Evolutionary conservation across 768 basidiomycete genomes (phyloP).

Genomic region (Lactarius hatsudake): DNA sequence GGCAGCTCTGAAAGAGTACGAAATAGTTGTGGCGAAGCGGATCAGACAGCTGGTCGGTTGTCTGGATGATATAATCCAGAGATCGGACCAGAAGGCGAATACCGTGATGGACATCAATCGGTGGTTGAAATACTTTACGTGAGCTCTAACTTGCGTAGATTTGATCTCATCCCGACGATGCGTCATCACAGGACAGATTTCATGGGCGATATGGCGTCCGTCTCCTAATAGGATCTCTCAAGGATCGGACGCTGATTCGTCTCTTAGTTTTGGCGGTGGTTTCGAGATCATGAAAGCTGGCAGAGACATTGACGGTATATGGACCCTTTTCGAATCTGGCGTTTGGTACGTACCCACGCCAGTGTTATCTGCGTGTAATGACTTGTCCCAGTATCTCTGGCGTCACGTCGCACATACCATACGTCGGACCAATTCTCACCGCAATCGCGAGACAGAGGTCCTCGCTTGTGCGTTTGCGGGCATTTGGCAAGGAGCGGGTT

Average conservation of each 20-base stretch:
- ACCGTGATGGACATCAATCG: constrained; percentile 33
- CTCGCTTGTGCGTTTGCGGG: background rate
- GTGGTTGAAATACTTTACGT: constrained; percentile 44
- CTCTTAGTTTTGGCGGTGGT: background rate
- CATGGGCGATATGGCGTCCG: constrained; percentile 43
- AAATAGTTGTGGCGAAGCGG: constrained; percentile 38
- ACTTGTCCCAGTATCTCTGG: background rate
- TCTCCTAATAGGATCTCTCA: background rate
- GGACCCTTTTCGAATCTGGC: background rate
- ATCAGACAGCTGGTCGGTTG: constrained; percentile 42
- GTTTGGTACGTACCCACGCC: background rate
- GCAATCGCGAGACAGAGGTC: too few species aligned
- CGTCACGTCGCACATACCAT: background rate
- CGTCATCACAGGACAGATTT: constrained; percentile 38
- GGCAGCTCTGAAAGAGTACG: constrained; percentile 46
- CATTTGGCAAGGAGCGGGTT: background rate
- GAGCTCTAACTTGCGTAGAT: constrained; percentile 20
- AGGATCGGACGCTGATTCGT: background rate
- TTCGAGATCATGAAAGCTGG: background rate
- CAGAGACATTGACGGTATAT: background rate
- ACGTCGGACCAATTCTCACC: background rate
- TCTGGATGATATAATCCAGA: constrained; percentile 28
- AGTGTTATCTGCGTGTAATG: background rate
- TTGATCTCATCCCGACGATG: background rate
- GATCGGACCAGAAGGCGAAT: constrained; percentile 27